phyloP scores from a whole-genome alignment of 2,329 filamentous ascomycete species.

The Fusarium sp. region DNA sequence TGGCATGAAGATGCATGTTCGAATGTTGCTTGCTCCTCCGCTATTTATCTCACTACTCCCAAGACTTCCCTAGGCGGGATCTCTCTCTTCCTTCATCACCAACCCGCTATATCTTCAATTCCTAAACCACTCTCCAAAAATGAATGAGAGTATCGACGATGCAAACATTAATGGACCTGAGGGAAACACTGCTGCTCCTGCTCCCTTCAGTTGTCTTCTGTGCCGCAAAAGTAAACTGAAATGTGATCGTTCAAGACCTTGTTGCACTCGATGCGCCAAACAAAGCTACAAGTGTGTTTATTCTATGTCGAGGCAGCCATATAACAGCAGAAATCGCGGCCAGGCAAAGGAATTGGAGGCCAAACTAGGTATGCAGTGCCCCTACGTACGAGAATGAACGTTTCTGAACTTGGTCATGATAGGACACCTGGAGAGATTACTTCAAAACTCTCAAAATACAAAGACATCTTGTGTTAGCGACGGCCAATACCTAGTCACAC shows the following conservation, averaged over 20 bases:
- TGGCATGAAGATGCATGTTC: not conserved
- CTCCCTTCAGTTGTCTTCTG: slow-evolving; percentile 11
- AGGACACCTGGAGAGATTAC: slow-evolving; percentile 10
- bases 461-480: too few relatives aligned
- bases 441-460: not conserved
- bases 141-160: not conserved
- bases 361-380: not conserved
- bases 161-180: accelerated
- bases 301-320: slow-evolving; percentile 5
- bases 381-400: accelerated
- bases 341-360: slow-evolving; percentile 9
- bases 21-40: not conserved
- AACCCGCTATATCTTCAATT: not conserved
- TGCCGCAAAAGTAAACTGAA: slow-evolving; percentile 21
- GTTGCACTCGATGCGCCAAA: slow-evolving; percentile 14
- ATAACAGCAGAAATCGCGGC: not conserved
- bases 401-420: not conserved
- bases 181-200: not conserved
- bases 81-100: not conserved
- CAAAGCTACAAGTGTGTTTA: slow-evolving; percentile 14
- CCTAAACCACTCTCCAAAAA: not conserved
- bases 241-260: slow-evolving; percentile 11
- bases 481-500: not conserved
- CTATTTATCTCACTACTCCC: not conserved
- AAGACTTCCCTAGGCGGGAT: too few relatives aligned